phyloP scores from a whole-genome alignment of 305 asterid species.

The Andrographis paniculata region DNA sequence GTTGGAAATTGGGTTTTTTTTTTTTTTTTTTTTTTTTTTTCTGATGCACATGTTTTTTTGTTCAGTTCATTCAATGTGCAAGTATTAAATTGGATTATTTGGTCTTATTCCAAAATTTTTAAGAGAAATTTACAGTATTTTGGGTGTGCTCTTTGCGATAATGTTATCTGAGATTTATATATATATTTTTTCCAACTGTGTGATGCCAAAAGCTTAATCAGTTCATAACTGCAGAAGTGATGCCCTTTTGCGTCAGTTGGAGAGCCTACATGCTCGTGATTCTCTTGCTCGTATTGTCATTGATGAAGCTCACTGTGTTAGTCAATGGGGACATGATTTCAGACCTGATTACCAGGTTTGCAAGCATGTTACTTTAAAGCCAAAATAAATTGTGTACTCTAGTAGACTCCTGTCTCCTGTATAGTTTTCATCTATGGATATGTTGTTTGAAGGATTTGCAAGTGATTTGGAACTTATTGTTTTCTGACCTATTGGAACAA shows the following conservation, averaged over 20 bases:
- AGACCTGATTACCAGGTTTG: constrained; percentile 98
- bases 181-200: constrained; percentile 13
- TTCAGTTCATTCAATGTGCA: no score
- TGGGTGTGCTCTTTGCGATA: background rate
- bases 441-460: no score
- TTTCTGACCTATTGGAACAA: no score
- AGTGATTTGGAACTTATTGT: no score
- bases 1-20: no score
- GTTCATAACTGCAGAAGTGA: constrained; percentile 71
- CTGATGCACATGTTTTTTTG: no score
- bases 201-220: constrained; percentile 11
- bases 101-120: no score
- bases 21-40: no score
- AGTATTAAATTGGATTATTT: no score
- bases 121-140: no score
- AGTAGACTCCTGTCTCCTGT: no score
- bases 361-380: constrained; percentile 17
- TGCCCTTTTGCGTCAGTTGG: constrained; percentile 78
- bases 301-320: constrained; percentile 99
- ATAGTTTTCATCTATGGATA: no score
- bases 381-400: constrained; percentile 6
- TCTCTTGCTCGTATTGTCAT: constrained; percentile 87
- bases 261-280: constrained; percentile 70
- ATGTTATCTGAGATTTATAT: background rate
- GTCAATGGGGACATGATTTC: constrained; percentile 99